Conservation (phyloP, 2,329 filamentous ascomycete species). For the Fusarium devonianum region DNA sequence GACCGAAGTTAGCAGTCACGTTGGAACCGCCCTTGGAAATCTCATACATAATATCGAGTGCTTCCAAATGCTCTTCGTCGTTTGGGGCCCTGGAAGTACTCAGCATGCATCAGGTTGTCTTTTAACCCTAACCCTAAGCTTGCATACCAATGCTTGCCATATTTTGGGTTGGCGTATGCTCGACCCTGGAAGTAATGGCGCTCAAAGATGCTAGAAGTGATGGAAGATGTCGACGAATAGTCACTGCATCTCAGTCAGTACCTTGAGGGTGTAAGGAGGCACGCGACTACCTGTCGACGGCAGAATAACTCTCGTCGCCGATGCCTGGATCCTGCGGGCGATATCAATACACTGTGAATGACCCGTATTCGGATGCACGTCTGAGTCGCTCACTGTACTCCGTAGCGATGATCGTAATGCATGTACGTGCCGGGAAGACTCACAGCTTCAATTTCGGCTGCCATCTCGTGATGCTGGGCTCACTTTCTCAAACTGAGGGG, state of each 20-base stretch:
- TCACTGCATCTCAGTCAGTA: slow-evolving; percentile 17
- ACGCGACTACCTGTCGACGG: slow-evolving; percentile 11
- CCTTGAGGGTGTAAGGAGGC: accelerated
- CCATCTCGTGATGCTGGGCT: too few species aligned
- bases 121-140: accelerated
- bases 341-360: not conserved
- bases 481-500: too few species aligned
- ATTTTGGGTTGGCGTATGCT: slow-evolving; percentile 36
- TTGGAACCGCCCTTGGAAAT: too few species aligned
- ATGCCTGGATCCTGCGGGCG: slow-evolving; percentile 15
- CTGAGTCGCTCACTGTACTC: not conserved
- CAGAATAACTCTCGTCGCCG: slow-evolving; percentile 16
- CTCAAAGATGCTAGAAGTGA: slow-evolving; percentile 37
- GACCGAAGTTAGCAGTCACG: not conserved
- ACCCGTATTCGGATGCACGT: not conserved
- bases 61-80: slow-evolving; percentile 36
- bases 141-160: slow-evolving; percentile 34
- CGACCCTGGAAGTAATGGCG: slow-evolving; percentile 31
- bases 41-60: slow-evolving; percentile 36
- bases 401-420: too few species aligned
- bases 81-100: slow-evolving; percentile 31
- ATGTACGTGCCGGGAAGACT: not conserved
- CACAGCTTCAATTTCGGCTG: slow-evolving; percentile 21
- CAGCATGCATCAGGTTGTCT: not conserved
- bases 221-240: slow-evolving; percentile 28